These are phyloP conservation scores for Metschnikowia bowlesiae DNA, from an alignment of 805 yeast genomes.

Conservation along the genomic window DNA sequence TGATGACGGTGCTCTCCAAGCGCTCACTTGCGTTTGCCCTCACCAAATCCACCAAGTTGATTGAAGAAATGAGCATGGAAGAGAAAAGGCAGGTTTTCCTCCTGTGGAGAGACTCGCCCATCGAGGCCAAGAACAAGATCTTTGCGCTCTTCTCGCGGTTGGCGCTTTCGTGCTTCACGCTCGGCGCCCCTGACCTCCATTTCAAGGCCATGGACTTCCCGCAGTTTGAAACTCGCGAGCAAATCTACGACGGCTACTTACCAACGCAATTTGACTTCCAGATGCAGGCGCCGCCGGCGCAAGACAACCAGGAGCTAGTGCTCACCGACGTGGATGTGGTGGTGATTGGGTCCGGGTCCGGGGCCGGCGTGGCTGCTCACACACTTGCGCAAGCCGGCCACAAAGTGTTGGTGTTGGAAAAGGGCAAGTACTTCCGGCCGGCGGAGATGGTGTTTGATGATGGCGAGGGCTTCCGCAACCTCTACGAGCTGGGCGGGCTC, in stretches of 20 bases:
- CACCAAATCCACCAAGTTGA: slow-evolving; percentile 30
- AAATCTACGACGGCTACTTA: slow-evolving; percentile 22
- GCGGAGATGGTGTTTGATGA: slow-evolving; percentile 36
- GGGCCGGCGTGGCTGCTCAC: slow-evolving; percentile 51
- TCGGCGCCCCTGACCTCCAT: slow-evolving; percentile 30
- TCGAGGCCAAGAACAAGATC: slow-evolving; percentile 32
- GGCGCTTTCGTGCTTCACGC: slow-evolving; percentile 22
- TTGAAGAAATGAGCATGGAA: slow-evolving; percentile 32
- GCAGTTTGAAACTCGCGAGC: slow-evolving; percentile 25
- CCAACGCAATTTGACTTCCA: slow-evolving; percentile 25
- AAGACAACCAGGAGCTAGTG: slow-evolving; percentile 27
- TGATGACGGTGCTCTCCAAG: slow-evolving; percentile 26
- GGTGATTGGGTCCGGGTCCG: slow-evolving; percentile 50
- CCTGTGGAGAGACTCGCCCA: slow-evolving; percentile 40
- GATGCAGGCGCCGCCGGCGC: slow-evolving; percentile 28
- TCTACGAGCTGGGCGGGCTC: slow-evolving; percentile 40
- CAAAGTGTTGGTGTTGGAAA: slow-evolving; percentile 45
- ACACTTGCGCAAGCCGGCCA: slow-evolving; percentile 41
- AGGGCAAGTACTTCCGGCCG: slow-evolving; percentile 41
- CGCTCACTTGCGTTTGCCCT: slow-evolving; percentile 26
- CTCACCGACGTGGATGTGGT: slow-evolving; percentile 41
- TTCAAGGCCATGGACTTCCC: slow-evolving; percentile 38
- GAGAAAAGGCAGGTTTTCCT: slow-evolving; percentile 31
- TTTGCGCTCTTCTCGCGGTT: slow-evolving; percentile 27
- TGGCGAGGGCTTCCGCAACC: slow-evolving; percentile 26